Evolutionary conservation across 371 early-diverging fungal species (phyloP).

Genomic region (Apophysomyces elegans): DNA sequence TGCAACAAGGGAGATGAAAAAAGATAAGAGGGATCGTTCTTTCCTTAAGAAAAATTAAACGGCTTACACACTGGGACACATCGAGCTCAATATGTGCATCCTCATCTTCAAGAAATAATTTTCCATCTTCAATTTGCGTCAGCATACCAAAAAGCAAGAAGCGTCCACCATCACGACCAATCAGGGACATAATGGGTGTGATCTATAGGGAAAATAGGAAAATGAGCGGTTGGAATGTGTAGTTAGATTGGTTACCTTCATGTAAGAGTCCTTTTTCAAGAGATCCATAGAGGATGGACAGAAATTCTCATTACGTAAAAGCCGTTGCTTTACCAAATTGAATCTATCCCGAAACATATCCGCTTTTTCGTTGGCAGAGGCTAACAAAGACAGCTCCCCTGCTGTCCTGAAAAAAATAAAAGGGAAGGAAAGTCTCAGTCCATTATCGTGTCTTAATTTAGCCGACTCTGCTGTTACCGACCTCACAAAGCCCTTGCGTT

Average conservation of each 20-base stretch:
- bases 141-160: conserved; percentile 91
- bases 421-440: not conserved
- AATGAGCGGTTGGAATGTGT: not conserved
- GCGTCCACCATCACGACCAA: conserved; percentile 72
- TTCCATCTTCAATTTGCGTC: conserved; percentile 82
- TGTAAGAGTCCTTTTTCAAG: conserved; percentile 33
- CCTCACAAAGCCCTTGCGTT: conserved; percentile 66
- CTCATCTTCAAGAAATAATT: conserved; percentile 83
- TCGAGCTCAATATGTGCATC: conserved; percentile 78
- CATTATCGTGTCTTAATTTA: too few relatives aligned
- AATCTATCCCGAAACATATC: conserved; percentile 76
- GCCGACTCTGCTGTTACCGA: conserved; percentile 16
- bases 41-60: too few relatives aligned
- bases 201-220: conserved; percentile 47
- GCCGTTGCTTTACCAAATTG: conserved; percentile 76
- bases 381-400: conserved; percentile 49
- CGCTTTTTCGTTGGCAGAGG: conserved; percentile 66
- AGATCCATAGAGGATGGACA: conserved; percentile 61
- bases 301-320: conserved; percentile 84
- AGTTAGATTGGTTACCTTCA: conserved; percentile 34
- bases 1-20: conserved; percentile 15
- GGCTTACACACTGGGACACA: conserved; percentile 46
- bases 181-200: conserved; percentile 81
- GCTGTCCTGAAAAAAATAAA: conserved; percentile 21
- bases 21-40: too few relatives aligned